Evolutionary conservation across 768 basidiomycete genomes (phyloP).

Genomic region (Pleurotus platypus): DNA sequence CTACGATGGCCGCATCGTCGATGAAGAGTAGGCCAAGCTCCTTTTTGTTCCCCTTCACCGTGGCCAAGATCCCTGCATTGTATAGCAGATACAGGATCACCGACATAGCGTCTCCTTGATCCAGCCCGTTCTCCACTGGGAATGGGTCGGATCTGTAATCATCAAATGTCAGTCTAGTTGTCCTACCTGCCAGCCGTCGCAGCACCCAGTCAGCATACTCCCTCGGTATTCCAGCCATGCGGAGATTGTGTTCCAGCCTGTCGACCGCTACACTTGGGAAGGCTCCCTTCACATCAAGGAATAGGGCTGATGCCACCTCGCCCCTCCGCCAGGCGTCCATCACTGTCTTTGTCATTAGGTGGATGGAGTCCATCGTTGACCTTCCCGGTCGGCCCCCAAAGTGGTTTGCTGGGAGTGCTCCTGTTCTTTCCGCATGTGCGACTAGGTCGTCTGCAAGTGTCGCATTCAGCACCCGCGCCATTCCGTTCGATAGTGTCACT

Average conservation of each 20-base stretch:
- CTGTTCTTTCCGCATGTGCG: slow-evolving; percentile 12
- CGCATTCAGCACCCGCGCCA: slow-evolving; percentile 6
- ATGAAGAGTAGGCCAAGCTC: no score
- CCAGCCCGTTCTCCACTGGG: slow-evolving; percentile 19
- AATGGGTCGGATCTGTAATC: slow-evolving; percentile 18
- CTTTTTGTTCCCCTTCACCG: no score
- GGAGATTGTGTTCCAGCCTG: slow-evolving; percentile 2
- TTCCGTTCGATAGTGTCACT: slow-evolving; percentile 21
- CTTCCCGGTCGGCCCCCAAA: slow-evolving; percentile 25
- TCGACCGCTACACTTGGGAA: slow-evolving; percentile 20
- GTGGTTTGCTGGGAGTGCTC: slow-evolving; percentile 21
- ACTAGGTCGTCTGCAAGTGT: slow-evolving; percentile 13
- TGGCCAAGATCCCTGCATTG: no score
- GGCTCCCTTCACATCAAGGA: slow-evolving; percentile 25
- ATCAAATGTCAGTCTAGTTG: slow-evolving; percentile 22
- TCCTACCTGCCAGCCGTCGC: slow-evolving; percentile 13
- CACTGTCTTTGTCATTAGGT: slow-evolving; percentile 16
- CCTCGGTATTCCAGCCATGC: slow-evolving; percentile 15
- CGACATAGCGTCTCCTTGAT: slow-evolving; percentile 23
- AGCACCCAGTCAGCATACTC: slow-evolving; percentile 13
- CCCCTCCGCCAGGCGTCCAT: slow-evolving; percentile 18
- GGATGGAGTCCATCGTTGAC: slow-evolving; percentile 23
- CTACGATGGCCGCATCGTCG: no score
- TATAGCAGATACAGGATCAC: slow-evolving; percentile 10
- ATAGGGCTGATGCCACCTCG: slow-evolving; percentile 20